Evolutionary conservation across 371 early-diverging fungal species (phyloP).

Genomic region (Apophysomyces sp.): DNA sequence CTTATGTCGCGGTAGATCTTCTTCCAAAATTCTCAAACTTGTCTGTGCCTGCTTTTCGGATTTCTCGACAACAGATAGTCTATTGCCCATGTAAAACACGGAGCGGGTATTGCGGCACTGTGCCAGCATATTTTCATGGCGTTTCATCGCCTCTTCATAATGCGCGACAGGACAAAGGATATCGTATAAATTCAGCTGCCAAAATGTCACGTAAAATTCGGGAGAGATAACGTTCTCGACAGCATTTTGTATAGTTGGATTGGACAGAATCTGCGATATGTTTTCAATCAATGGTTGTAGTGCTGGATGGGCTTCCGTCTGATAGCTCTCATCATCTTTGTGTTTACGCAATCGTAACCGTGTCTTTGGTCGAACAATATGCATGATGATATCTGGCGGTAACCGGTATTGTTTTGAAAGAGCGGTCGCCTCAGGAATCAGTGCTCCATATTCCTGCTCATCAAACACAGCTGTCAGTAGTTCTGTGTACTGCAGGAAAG

Average conservation of each 20-base stretch:
- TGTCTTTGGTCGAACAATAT: constrained; percentile 69
- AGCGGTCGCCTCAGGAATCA: constrained; percentile 60
- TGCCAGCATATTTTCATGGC: constrained; percentile 47
- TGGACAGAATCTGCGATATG: constrained; percentile 24
- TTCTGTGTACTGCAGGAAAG: constrained; percentile 66
- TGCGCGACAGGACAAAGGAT: constrained; percentile 72
- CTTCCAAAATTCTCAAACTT: constrained; percentile 24
- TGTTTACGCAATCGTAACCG: constrained; percentile 19
- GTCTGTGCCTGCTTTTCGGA: constrained; percentile 39
- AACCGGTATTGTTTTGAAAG: constrained; percentile 62
- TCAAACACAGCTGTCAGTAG: constrained; percentile 62
- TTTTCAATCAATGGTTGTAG: constrained; percentile 16
- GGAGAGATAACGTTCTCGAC: constrained; percentile 58
- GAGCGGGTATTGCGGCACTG: constrained; percentile 40
- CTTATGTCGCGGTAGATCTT: constrained; percentile 45
- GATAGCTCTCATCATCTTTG: constrained; percentile 10
- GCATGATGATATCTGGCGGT: constrained; percentile 74
- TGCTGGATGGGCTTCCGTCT: constrained; percentile 22
- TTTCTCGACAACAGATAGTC: constrained; percentile 34
- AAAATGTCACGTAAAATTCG: constrained; percentile 83
- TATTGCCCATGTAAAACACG: constrained; percentile 20
- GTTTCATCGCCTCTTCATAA: constrained; percentile 71
- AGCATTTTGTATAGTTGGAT: constrained; percentile 16
- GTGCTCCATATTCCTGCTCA: constrained; percentile 50
- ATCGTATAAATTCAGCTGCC: constrained; percentile 84